Conservation (phyloP, 169 alveolate species). For the Miamiensis avidus region DNA sequence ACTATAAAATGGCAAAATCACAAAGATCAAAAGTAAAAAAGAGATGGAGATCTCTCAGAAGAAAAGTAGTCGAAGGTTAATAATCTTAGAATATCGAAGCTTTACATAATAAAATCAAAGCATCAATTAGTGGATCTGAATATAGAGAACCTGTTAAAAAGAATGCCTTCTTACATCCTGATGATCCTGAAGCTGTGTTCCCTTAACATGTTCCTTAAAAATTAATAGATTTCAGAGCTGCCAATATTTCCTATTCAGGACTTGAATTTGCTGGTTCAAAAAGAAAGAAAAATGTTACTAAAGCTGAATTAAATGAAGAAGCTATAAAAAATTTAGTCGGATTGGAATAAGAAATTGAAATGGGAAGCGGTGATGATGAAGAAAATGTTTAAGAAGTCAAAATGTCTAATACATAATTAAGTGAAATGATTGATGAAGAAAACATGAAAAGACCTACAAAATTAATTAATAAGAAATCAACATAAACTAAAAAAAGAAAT, state of each 20-base stretch:
- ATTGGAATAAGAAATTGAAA: not conserved
- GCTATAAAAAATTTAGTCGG: not conserved
- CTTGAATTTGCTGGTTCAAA: slow-evolving; percentile 21
- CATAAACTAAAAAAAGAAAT: not conserved
- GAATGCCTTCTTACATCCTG: slow-evolving; percentile 23
- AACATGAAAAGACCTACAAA: not conserved
- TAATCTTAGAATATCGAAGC: not conserved
- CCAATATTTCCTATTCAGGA: slow-evolving; percentile 13
- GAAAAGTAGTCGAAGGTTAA: slow-evolving; percentile 18
- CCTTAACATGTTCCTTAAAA: slow-evolving; percentile 19
- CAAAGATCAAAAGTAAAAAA: slow-evolving; percentile 28
- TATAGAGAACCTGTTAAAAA: slow-evolving; percentile 16
- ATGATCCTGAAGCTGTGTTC: slow-evolving; percentile 27
- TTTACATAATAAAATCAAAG: slow-evolving; percentile 15
- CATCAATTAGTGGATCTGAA: slow-evolving; percentile 21
- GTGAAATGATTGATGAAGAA: not conserved
- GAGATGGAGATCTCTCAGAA: slow-evolving; percentile 32
- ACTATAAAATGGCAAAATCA: slow-evolving; percentile 20
- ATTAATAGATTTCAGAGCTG: slow-evolving; percentile 19
- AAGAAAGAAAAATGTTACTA: slow-evolving; percentile 5
- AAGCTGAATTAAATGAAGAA: not conserved
- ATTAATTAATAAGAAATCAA: not conserved
- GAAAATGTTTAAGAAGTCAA: not conserved
- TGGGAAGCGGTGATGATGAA: not conserved
- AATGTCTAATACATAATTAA: too few relatives aligned